Conservation (phyloP, 352 stramenopile genomes). For the Hyaloperonospora arabidopsidis region DNA sequence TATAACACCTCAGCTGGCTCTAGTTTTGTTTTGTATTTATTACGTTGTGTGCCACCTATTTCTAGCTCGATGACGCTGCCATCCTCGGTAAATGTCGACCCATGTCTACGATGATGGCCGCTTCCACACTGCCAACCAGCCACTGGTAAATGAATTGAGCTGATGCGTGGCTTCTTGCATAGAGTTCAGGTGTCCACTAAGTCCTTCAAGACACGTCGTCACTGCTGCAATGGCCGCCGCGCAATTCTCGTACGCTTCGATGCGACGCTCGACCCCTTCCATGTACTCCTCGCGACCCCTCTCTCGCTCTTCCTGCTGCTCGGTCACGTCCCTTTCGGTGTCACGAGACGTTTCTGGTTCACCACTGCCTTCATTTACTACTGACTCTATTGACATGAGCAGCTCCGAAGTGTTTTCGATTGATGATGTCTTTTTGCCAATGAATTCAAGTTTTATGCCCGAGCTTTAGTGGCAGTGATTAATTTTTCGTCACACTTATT, state of each 20-base stretch:
- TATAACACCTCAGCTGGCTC: no score
- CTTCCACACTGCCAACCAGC: constrained; percentile 71
- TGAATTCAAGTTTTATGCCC: no score
- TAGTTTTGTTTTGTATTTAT: no score
- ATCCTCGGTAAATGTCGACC: neutral
- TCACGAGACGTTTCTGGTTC: constrained; percentile 4
- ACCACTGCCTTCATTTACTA: constrained; percentile 4
- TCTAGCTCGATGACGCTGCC: no score
- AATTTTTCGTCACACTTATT: no score
- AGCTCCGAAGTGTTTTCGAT: constrained; percentile 12
- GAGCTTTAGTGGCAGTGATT: no score
- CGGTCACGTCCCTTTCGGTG: constrained; percentile 2
- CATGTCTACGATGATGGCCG: constrained; percentile 24
- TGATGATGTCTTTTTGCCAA: constrained; percentile 12
- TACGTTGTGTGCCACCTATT: no score
- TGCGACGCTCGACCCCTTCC: constrained; percentile 33
- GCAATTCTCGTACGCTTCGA: constrained; percentile 64
- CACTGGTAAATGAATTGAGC: constrained; percentile 64
- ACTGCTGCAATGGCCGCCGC: constrained; percentile 38
- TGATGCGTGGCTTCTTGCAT: constrained; percentile 63
- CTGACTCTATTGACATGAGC: constrained; percentile 1
- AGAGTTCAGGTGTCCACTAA: constrained; percentile 50
- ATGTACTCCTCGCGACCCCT: constrained; percentile 40
- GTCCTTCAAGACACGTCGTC: constrained; percentile 55
- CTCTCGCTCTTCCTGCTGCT: constrained; percentile 16